Base-by-base conservation (phyloP, 108 stramenopile species). In the Poteriospumella lacustris region DNA sequence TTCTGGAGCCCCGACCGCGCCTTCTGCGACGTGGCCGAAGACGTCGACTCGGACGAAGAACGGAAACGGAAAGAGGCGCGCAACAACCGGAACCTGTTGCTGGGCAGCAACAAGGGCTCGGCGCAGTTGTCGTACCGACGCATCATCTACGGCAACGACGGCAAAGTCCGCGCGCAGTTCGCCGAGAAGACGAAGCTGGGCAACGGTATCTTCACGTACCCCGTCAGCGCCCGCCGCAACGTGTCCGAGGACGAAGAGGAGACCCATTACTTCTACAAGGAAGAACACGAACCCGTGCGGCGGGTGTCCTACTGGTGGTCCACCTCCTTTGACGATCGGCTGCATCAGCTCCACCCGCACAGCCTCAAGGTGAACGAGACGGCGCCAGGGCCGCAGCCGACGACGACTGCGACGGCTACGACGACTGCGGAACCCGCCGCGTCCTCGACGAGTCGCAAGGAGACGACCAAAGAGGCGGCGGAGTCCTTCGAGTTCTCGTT, bases 1-100 rank as follows among this genome's bases (percentile, higher is more conserved):
- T 62, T 59, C 1, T 90, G 87, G 76, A 91, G 92, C 76, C 70
- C 82, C 34, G 85, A 85, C 59, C 78, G 89, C 36, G 90, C 84
- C 58, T 77, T 68, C 44, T 94, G 93, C 42, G 70, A 73, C 36
- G 70, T 19, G 3, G 40, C 70, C 5, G 70, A 73, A 56, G 41
- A 73, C 15, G 9, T 5, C 33, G 70, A 73, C 42, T 34, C 12
- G 28, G 70, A 73, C 26, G 70, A 3, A 33, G 70, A 73, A 42
- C n/a, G n/a, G n/a, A n/a, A n/a, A n/a, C n/a, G n/a, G n/a, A 19
- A 38, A 12, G 31, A 38, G 9, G 47, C 70, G 42, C 5, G 24
- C 5, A 5, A 15, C 3, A 15, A 56, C 9, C 9, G 19, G 9
- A 15, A 33, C 15, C 41, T 73, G 5, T 5, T 73, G 9, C 3